Evolutionary conservation across 441 rosid genomes (phyloP), one percentile per base, ranked within the genome.

Genomic region (Populus hybrid): DNA sequence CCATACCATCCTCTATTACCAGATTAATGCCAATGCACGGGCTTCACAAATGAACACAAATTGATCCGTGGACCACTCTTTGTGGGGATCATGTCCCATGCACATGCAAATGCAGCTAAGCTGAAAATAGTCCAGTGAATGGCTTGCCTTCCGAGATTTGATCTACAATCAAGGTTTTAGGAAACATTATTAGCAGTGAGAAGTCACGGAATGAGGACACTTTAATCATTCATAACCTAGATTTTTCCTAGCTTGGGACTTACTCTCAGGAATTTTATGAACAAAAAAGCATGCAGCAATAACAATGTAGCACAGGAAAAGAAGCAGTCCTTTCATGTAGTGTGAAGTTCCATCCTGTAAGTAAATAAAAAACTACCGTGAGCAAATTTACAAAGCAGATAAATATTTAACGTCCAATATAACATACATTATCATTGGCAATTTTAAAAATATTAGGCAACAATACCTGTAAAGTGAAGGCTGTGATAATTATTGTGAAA

Each of bases 291-390:
- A 93, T 18, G 93, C 89, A 10, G 82, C 92, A 50, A 93, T 90
- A 6, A 91, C 90, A 30, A 90, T 30, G 84, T 93, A 95, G 80
- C 93, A 86, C 18, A 93, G 81, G 28, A 89, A 79, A 34, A 92
- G 94, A 80, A 92, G 85, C 72, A 91, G 57, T 72, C 99, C 98
- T 83, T 95, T 93, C 90, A 95, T 74, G 87, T 95, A 93, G 74
- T 95, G 97, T 36, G 99, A 93, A 64, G 93, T 95, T 21, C 99
- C 97, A 85, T 95, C 99, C 97, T 95, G 84, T 50, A 72, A 14
- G 38, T 42, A 69, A 40, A 3, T 14, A 35, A 11, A 73, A 32
- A 32, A 32, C 34, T 32, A 32, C 6, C 12, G 38, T 6, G 8
- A 28, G 14, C 1, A 20, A 28, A n/a, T 54, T 16, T n/a, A 24